These are phyloP conservation scores for Phanerochaete carnosa DNA, from an alignment of 768 basidiomycete species.

Conservation along the genomic window DNA sequence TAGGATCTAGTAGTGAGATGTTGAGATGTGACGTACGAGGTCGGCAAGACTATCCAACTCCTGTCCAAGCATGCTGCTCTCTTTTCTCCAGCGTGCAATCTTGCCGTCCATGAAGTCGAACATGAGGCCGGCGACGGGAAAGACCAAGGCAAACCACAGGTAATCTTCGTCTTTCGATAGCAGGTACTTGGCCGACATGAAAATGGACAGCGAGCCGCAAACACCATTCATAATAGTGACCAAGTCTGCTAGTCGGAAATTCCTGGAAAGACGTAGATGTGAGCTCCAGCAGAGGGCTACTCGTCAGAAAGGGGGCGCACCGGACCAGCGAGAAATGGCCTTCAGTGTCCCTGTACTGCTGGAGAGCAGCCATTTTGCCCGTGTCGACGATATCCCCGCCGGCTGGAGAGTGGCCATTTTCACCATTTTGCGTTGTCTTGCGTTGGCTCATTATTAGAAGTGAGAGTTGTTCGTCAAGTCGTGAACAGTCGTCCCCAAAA, in stretches of 20 bases:
- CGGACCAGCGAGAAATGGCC: slow-evolving; percentile 98
- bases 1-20: neutral
- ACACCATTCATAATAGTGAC: slow-evolving; percentile 99
- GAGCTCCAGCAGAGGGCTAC: slow-evolving; percentile 16
- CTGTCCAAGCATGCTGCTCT: slow-evolving; percentile 93
- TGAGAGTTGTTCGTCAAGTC: neutral
- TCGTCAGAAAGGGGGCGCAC: slow-evolving; percentile 35
- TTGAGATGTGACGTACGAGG: slow-evolving; percentile 53
- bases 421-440: slow-evolving; percentile 34
- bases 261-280: slow-evolving; percentile 46
- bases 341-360: slow-evolving; percentile 83
- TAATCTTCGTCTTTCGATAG: slow-evolving; percentile 72
- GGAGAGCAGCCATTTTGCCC: slow-evolving; percentile 46
- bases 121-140: slow-evolving; percentile 91
- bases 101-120: slow-evolving; percentile 99
- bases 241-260: slow-evolving; percentile 95
- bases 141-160: slow-evolving; percentile 81
- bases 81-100: slow-evolving; percentile 95
- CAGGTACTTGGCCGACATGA: slow-evolving; percentile 89
- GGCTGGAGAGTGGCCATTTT: neutral
- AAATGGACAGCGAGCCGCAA: slow-evolving; percentile 94
- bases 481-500: neutral
- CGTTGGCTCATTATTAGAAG: slow-evolving; percentile 44
- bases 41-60: slow-evolving; percentile 97
- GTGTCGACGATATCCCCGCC: slow-evolving; percentile 17